These are phyloP conservation scores for Ganoderma boninense DNA, from an alignment of 1,284 basidiomycete species.

Conservation along the genomic window DNA sequence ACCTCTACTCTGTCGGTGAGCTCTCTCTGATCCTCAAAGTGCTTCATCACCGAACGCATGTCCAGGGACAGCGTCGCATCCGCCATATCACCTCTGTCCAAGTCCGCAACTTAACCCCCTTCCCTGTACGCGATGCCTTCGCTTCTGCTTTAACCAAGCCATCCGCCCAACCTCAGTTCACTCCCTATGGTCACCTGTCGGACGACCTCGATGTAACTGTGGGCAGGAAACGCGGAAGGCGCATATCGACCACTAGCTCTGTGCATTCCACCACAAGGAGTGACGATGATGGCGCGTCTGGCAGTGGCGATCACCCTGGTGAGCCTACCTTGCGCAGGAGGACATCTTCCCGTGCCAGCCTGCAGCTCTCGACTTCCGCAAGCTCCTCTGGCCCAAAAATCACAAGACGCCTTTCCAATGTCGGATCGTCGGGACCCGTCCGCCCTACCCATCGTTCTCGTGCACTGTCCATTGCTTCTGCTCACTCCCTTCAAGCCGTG, in stretches of 20 bases:
- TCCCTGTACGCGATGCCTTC: constrained; percentile 78
- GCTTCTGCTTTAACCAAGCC: constrained; percentile 77
- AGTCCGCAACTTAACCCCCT: constrained; percentile 83
- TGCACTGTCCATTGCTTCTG: constrained; percentile 60
- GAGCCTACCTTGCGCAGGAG: constrained; percentile 30
- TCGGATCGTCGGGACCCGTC: constrained; percentile 24
- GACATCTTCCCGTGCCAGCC: constrained; percentile 37
- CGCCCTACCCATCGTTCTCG: constrained; percentile 52
- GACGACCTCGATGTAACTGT: constrained; percentile 77
- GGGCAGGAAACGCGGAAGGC: constrained; percentile 64
- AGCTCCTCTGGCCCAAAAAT: constrained; percentile 27
- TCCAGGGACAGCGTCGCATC: constrained; percentile 63
- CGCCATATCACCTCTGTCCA: constrained; percentile 79
- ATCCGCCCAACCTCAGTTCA: constrained; percentile 64
- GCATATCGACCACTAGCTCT: constrained; percentile 65
- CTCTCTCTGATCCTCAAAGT: neutral
- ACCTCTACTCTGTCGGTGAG: constrained; percentile 26
- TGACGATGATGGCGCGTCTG: constrained; percentile 49
- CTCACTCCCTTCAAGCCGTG: constrained; percentile 41
- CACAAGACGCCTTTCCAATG: constrained; percentile 25
- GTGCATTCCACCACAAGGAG: constrained; percentile 53
- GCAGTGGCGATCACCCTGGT: constrained; percentile 22
- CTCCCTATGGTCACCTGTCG: constrained; percentile 58
- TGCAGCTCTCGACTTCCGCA: constrained; percentile 25
- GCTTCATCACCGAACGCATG: neutral